Percentiles rank a stretch among this genome's conserved stretches.
Evolutionary conservation across 2,329 filamentous ascomycete species (phyloP).

Genomic region (Sclerotinia minor): DNA sequence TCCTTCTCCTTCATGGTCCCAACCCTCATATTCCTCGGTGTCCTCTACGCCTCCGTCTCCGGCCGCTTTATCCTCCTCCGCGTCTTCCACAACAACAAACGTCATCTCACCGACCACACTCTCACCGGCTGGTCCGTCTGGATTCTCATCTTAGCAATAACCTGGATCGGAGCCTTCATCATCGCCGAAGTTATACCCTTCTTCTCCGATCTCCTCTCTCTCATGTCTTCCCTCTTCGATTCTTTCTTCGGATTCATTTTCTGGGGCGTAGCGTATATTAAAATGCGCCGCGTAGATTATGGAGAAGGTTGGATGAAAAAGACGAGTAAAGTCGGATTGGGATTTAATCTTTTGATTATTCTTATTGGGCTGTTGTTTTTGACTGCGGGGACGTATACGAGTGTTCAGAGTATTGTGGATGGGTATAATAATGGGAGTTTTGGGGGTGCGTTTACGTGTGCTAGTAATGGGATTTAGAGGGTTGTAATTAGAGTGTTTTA

Average conservation of each 20-base stretch:
- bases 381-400: slow-evolving; percentile 77
- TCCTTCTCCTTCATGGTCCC: slow-evolving; percentile 95
- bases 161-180: slow-evolving; percentile 88
- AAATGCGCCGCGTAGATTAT: slow-evolving; percentile 69
- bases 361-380: slow-evolving; percentile 77
- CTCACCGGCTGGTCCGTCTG: slow-evolving; percentile 77
- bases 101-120: slow-evolving; percentile 80
- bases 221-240: slow-evolving; percentile 88
- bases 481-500: too few species aligned
- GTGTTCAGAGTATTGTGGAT: slow-evolving; percentile 72
- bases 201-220: slow-evolving; percentile 70
- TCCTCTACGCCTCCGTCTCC: slow-evolving; percentile 86
- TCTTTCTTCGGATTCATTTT: slow-evolving; percentile 96
- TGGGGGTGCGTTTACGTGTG: slow-evolving; percentile 73
- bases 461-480: slow-evolving; percentile 65
- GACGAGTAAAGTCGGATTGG: slow-evolving; percentile 47
- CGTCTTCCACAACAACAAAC: slow-evolving; percentile 69
- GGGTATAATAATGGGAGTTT: slow-evolving; percentile 67
- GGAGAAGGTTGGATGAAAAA: slow-evolving; percentile 46
- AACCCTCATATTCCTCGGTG: slow-evolving; percentile 87
- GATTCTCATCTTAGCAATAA: slow-evolving; percentile 69
- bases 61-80: slow-evolving; percentile 92
- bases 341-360: slow-evolving; percentile 73
- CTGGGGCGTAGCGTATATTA: slow-evolving; percentile 80
- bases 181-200: slow-evolving; percentile 93